Evolutionary conservation across 306 rosid genomes (phyloP), one percentile per base, ranked within the genome.

Genomic region (Vachellia collinsii): DNA sequence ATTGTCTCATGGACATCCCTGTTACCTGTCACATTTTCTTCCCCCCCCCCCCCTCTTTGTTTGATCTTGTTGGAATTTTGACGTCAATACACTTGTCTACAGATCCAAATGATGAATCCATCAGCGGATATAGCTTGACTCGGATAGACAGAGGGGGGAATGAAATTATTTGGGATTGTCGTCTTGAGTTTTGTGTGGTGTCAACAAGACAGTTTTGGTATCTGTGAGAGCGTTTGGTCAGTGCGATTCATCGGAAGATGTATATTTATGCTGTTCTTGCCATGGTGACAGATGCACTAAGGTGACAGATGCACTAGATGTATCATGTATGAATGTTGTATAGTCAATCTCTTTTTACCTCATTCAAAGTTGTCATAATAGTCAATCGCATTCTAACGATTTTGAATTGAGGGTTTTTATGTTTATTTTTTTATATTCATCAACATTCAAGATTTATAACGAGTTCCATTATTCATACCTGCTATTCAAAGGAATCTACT

Each of bases 41-140:
- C 3, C 0, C 37, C 4, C 2, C 42, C 11, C 41, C 20, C 5
- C 7, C 7, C 9, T 68, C 19, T 41, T 65, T 3, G 3, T 17
- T 69, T 22, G n/a, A 0, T 42, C 11, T 20, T n/a, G 5, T 9
- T 44, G 54, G 5, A 70, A 43, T 70, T 42, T 43, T 22, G 5
- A 44, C 38, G 11, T 22, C 11, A 23, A 46, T 42, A 12, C 39
- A 44, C 43, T 42, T 12, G 56, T 22, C 43, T 70, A 23, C 39
- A 70, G 74, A 70, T 70, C 74, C 74, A 70, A 47, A 70, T 70
- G 14, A 22, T 70, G 56, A 43, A 48, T 56, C 23, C 74, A 9
- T 44, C 56, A 43, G 48, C 50, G 3, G 74, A 6, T 22, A 25
- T 43, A 6, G n/a, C 74, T 29, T 43, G 11, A 70, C 11, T 22